These are phyloP conservation scores for Plasmodium coatneyi DNA, from an alignment of 169 alveolate genomes.

Conservation along the genomic window DNA sequence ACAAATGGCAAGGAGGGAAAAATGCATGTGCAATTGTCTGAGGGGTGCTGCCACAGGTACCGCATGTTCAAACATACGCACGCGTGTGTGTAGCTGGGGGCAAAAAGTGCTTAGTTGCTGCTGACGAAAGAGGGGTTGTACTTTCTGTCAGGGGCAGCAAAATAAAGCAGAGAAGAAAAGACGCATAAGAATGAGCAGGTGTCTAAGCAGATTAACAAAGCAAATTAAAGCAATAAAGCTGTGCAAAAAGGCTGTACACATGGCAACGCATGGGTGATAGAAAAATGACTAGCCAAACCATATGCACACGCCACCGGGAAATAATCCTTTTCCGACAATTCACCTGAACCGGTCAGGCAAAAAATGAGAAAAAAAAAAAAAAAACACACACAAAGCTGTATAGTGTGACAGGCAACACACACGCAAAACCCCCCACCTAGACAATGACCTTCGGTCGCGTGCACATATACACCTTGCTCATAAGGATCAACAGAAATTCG, in stretches of 20 bases:
- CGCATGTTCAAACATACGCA: neutral
- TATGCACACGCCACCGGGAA: neutral
- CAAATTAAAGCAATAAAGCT: neutral
- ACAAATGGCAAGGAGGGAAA: neutral
- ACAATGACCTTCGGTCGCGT: neutral
- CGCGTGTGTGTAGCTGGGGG: neutral
- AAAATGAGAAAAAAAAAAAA: neutral
- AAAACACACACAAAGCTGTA: neutral
- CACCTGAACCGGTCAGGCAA: neutral
- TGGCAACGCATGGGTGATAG: neutral
- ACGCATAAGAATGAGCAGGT: neutral
- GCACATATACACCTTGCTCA: neutral
- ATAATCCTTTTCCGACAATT: neutral
- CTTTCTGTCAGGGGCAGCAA: neutral
- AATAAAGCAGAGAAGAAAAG: neutral
- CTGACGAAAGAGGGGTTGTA: neutral
- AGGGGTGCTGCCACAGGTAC: neutral
- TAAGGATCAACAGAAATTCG: slow-evolving; percentile 6
- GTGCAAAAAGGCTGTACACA: neutral
- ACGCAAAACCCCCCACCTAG: neutral
- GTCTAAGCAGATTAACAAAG: neutral
- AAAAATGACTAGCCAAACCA: neutral
- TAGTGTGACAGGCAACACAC: neutral
- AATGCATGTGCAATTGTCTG: neutral
- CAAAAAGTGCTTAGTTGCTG: neutral